Conservation (phyloP, 176 grass and related monocot genomes). For the Bonia amplexicaulis region DNA sequence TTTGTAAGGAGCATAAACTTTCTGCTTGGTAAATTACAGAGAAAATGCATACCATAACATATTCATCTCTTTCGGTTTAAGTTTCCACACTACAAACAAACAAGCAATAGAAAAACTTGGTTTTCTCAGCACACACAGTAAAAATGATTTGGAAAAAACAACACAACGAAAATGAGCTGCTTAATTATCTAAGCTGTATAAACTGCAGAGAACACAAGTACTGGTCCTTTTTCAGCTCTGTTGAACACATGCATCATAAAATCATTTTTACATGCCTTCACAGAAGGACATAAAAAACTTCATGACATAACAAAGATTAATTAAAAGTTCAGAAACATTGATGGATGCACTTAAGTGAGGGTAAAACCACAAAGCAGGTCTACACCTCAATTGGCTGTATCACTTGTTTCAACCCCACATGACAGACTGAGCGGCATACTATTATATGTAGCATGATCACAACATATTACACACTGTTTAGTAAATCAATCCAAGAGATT, state of each 20-base stretch:
- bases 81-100: neutral
- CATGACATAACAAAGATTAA: neutral
- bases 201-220: neutral
- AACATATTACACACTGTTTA: neutral
- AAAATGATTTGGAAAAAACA: neutral
- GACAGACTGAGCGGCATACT: neutral
- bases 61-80: neutral
- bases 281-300: neutral
- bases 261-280: neutral
- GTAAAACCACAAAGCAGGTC: neutral
- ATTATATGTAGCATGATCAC: neutral
- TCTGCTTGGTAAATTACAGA: neutral
- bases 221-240: neutral
- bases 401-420: slow-evolving; percentile 3
- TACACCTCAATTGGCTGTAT: neutral
- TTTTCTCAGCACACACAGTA: neutral
- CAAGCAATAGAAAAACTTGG: neutral
- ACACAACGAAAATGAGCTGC: neutral
- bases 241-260: neutral
- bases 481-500: neutral
- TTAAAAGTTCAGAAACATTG: neutral
- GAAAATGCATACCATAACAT: neutral
- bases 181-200: neutral
- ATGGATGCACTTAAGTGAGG: neutral
- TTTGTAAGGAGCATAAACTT: neutral